phyloP scores from a whole-genome alignment of 192 early-diverging fungal genomes.

The Oehlia diaphana region DNA sequence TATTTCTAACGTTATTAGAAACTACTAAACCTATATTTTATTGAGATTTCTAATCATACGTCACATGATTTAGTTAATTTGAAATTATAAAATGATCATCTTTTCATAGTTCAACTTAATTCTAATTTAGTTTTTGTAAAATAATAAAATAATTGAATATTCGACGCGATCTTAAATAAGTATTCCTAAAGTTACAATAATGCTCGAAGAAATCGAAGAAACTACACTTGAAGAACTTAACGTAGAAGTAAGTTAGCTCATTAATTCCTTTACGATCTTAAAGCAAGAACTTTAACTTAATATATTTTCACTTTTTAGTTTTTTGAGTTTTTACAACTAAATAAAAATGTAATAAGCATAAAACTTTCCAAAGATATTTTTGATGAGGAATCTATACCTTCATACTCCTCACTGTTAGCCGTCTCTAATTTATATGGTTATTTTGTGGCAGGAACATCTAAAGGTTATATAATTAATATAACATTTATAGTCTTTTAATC shows the following conservation, averaged over 20 bases:
- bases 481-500: neutral
- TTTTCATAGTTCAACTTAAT: too few relatives aligned
- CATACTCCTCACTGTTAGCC: slow-evolving; percentile 35
- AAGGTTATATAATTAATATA: slow-evolving; percentile 44
- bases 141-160: too few relatives aligned
- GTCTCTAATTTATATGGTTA: slow-evolving; percentile 68
- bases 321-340: slow-evolving; percentile 26
- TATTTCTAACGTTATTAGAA: too few relatives aligned
- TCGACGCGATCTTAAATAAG: too few relatives aligned
- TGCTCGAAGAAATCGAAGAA: neutral
- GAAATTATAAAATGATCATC: too few relatives aligned
- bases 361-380: neutral
- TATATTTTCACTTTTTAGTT: neutral
- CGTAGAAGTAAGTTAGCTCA: neutral
- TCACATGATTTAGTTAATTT: too few relatives aligned
- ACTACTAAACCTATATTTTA: too few relatives aligned
- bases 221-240: neutral
- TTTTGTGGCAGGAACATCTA: slow-evolving; percentile 61
- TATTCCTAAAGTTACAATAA: neutral
- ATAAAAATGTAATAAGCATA: neutral
- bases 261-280: neutral
- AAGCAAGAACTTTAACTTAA: neutral
- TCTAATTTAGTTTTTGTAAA: too few relatives aligned
- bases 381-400: neutral
- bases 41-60: too few relatives aligned